Evolutionary conservation across 2,329 filamentous ascomycete species (phyloP), one percentile per base, ranked within the genome.

Genomic region (Aspergillus jensenii): DNA sequence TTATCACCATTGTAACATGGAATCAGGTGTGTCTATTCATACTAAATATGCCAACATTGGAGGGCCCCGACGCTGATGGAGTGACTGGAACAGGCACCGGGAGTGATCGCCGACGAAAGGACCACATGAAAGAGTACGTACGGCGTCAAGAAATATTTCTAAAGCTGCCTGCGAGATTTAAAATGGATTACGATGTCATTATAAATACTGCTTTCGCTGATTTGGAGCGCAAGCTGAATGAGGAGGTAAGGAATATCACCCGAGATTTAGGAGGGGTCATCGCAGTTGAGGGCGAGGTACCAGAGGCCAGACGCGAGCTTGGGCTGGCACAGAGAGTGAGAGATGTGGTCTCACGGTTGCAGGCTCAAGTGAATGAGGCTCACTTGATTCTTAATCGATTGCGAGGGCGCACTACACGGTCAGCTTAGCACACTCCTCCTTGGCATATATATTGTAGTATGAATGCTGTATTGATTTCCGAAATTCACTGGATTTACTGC

Each of bases 101-200:
- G 7, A 52, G 49, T 9, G 39, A 58, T 19, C 33, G 35, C n/a
- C 27, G 44, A 37, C 55, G 55, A 23, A 58, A 58, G 55, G 14
- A 25, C 2, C 47, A 15, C 17, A 58, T 58, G 49, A 25, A 48
- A 17, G 11, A n/a, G 11, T 44, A 58, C 27, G n/a, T 58, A 3
- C 33, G 41, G 21, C 0, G 40, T 35, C 43, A 43, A 12, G 12
- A 40, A 5, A 25, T 58, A 14, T 52, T 58, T 31, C 23, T 6
- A 12, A 33, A 17, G 27, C 33, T 58, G n/a, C 33, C 35, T 3
- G 37, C 25, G 8, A 48, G 17, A 5, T 39, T 49, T 6, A 17
- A 52, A n/a, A 25, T 11, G 6, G 44, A 47, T n/a, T 58, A 52
- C 9, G 11, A 4, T 0, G 25, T 5, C 2, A 48, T 58, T 3